Evolutionary conservation across 805 yeast species (phyloP), one percentile per base, ranked within the genome.

Genomic region (Isabelozyma heimii): DNA sequence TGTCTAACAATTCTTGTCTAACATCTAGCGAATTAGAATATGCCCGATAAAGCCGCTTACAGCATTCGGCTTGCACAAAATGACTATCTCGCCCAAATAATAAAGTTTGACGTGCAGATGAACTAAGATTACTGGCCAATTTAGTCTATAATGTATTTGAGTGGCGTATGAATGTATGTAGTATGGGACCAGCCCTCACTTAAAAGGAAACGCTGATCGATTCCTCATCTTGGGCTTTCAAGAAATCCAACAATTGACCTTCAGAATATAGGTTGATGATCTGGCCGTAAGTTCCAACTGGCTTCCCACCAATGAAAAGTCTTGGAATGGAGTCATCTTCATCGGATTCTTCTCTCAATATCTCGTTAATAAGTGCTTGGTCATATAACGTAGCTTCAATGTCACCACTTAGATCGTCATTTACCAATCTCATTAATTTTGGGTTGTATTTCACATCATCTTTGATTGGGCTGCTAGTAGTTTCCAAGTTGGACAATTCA

Each of bases 271-370:
- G 54, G 2, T 47, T 50, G 37, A 67, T 57, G 13, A 67, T 55
- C 9, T 61, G 62, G 10, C 58, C 50, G 41, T 58, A 65, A 35
- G 59, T 59, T 6, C 68, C 74, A 4, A 62, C 51, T 3, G 74
- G 74, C 30, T 53, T 47, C 1, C 73, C 75, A 10, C 65, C 69
- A 17, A 70, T 59, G 48, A 70, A 68, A 38, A 70, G 50, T 10
- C 72, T 57, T 1, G 73, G 74, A 27, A 69, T 62, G 15, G 53
- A 49, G 12, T 48, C 40, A 6, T 54, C 59, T 2, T 35, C 49
- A 30, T 45, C 50, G 13, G 46, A 50, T 4, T 47, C 50, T 8
- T 40, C 47, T 20, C 24, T 20, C 6, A 20, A 6, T 20, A 20
- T 20, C 6, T 6, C 6, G 24, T 20, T 6, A 20, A 20, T 20